Conservation (phyloP, 371 early-diverging fungal species). For the Circinella minor region DNA sequence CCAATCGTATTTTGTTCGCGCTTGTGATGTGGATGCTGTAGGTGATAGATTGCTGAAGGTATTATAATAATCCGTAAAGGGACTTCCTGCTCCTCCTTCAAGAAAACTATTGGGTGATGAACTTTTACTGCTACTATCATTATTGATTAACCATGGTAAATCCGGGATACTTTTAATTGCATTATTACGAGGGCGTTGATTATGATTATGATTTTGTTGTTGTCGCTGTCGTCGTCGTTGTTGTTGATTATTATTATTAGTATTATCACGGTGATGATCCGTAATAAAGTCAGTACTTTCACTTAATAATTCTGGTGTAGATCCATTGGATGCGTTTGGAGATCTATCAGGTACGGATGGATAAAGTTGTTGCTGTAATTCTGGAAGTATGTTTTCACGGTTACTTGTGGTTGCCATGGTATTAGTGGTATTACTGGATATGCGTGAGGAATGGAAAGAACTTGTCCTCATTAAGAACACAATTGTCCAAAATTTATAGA, state of each 20-base stretch:
- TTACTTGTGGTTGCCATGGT: neutral
- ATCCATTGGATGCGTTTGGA: neutral
- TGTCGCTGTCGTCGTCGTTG: neutral
- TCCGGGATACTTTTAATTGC: neutral
- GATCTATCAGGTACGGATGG: neutral
- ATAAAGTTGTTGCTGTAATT: neutral
- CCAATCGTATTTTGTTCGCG: conserved; percentile 37
- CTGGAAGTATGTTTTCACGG: neutral
- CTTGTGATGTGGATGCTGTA: neutral
- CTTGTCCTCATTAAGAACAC: neutral
- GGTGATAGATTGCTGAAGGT: neutral
- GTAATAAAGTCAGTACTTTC: neutral
- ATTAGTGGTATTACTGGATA: neutral
- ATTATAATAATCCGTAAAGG: neutral
- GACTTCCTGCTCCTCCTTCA: neutral
- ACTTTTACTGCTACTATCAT: neutral
- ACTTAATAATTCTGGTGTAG: neutral
- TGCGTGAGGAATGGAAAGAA: neutral
- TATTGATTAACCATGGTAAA: neutral
- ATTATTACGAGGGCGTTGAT: neutral
- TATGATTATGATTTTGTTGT: too few relatives aligned
- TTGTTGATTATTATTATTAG: neutral
- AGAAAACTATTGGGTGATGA: neutral
- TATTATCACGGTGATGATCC: neutral
- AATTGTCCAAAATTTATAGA: neutral